phyloP scores from a whole-genome alignment of 768 basidiomycete species.

The Naematelia encephala region DNA sequence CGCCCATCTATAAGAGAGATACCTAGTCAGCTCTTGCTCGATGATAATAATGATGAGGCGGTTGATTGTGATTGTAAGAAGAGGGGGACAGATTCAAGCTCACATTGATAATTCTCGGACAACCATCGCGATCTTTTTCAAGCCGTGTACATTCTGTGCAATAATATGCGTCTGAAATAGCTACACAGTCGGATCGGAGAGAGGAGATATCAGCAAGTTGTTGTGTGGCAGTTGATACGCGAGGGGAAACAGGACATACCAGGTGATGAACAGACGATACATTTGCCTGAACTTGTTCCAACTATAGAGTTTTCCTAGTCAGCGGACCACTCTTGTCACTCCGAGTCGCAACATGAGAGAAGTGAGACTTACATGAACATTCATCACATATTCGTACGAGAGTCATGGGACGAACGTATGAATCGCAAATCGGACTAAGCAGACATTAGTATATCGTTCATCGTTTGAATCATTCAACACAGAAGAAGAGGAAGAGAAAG shows the following conservation, averaged over 20 bases:
- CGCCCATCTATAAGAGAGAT: slow-evolving; percentile 32
- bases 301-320: slow-evolving; percentile 23
- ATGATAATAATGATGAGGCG: too few relatives aligned
- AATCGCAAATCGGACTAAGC: slow-evolving; percentile 91
- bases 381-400: slow-evolving; percentile 98
- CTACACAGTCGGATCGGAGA: slow-evolving; percentile 52
- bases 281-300: slow-evolving; percentile 81
- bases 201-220: background rate
- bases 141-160: slow-evolving; percentile 87
- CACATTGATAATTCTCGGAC: slow-evolving; percentile 67
- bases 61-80: too few relatives aligned
- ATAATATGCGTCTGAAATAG: slow-evolving; percentile 98
- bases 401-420: slow-evolving; percentile 97
- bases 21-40: background rate
- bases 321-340: background rate
- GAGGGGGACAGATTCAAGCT: slow-evolving; percentile 6
- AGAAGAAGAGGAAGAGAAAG: too few relatives aligned
- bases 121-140: slow-evolving; percentile 96
- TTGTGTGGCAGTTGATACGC: background rate
- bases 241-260: slow-evolving; percentile 56
- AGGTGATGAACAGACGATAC: slow-evolving; percentile 94
- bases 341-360: background rate
- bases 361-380: slow-evolving; percentile 97
- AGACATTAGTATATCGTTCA: background rate
- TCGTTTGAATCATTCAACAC: too few relatives aligned